Evolutionary conservation across 192 early-diverging fungal species (phyloP).

Genomic region (Coemansia sp.): DNA sequence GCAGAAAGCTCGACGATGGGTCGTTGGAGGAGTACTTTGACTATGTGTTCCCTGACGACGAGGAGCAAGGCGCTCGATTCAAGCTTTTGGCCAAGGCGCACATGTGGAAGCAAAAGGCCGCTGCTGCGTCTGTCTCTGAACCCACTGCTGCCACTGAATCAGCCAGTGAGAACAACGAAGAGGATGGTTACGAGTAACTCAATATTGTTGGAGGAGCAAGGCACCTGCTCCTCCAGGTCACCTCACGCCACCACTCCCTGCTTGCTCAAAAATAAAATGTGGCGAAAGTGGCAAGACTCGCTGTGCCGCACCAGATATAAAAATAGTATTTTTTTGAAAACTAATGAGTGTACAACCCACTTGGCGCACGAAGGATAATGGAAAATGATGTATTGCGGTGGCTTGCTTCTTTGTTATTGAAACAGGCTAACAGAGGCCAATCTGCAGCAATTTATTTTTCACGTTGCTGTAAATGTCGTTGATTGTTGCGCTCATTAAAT

Average conservation of each 20-base stretch:
- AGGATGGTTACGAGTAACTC: conserved; percentile 1
- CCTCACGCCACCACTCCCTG: too few relatives aligned
- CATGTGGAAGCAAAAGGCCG: conserved; percentile 67
- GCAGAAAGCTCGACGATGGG: conserved; percentile 64
- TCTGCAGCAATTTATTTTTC: too few relatives aligned
- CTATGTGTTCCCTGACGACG: conserved; percentile 98
- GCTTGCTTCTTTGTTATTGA: background rate
- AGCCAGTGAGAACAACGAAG: background rate
- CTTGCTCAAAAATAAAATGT: background rate
- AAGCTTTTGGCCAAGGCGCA: conserved; percentile 92
- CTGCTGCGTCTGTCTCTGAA: background rate
- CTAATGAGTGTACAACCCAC: background rate
- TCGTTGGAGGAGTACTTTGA: conserved; percentile 98
- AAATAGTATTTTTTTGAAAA: background rate
- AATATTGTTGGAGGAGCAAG: background rate
- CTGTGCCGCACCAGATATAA: background rate
- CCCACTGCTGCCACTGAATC: background rate
- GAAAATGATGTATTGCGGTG: background rate
- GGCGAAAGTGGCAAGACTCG: background rate
- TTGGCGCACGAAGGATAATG: background rate
- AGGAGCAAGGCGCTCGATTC: conserved; percentile 79
- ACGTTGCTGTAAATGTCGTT: background rate
- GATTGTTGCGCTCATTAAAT: too few relatives aligned
- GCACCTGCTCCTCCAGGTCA: background rate
- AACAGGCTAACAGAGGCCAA: background rate